phyloP scores from a whole-genome alignment of 1,139 yeast species.

The Taphrina sp. region DNA sequence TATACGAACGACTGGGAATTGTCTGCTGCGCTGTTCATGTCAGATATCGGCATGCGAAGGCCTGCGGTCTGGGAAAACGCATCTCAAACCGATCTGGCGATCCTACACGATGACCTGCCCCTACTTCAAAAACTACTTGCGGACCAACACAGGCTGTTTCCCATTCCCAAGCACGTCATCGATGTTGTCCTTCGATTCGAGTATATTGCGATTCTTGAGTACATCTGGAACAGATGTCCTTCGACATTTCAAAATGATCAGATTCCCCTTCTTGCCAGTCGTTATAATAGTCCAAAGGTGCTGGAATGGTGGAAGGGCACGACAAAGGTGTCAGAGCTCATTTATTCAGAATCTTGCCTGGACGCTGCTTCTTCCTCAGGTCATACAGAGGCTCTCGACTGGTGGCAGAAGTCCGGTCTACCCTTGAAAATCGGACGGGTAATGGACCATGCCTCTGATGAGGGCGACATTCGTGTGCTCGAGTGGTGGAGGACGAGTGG shows the following conservation, averaged over 20 bases:
- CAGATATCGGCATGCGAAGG: conserved; percentile 19
- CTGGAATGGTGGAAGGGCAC: conserved; percentile 31
- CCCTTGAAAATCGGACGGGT: conserved; percentile 31
- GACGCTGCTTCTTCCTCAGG: conserved; percentile 31
- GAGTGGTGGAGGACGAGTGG: conserved; percentile 30
- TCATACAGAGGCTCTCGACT: conserved; percentile 24
- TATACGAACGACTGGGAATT: conserved; percentile 30
- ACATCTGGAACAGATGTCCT: conserved; percentile 12
- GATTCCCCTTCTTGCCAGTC: conserved; percentile 21
- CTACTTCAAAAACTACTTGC: not conserved
- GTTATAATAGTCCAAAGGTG: conserved; percentile 28
- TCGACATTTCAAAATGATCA: conserved; percentile 15
- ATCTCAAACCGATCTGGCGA: conserved; percentile 13
- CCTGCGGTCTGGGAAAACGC: conserved; percentile 29
- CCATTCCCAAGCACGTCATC: conserved; percentile 24
- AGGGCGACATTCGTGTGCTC: conserved; percentile 23
- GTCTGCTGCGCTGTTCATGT: conserved; percentile 26
- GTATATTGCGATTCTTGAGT: conserved; percentile 22
- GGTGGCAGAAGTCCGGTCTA: conserved; percentile 28
- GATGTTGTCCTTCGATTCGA: conserved; percentile 29
- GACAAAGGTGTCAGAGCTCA: not conserved
- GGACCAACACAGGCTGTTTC: not conserved
- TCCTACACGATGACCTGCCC: conserved; percentile 22
- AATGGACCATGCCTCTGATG: conserved; percentile 27
- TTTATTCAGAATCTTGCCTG: conserved; percentile 23